Evolutionary conservation across 1,284 basidiomycete genomes (phyloP), one percentile per base, ranked within the genome.

Genomic region (Cutaneotrichosporon spelunceum): DNA sequence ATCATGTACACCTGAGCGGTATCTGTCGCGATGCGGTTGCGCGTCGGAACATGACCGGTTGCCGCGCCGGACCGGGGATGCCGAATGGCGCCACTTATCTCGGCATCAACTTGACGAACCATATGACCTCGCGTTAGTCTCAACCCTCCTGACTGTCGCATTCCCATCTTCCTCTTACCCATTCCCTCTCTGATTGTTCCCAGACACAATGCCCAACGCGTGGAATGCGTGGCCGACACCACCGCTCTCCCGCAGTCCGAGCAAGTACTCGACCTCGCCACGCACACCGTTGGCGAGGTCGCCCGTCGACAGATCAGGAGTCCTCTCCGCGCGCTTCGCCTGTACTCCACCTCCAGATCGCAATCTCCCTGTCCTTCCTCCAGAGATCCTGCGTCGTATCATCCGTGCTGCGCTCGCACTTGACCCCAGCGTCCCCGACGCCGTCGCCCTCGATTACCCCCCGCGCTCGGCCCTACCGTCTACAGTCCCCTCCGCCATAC

Each of bases 321-420:
- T 47, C 16, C 56, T 64, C 26, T 30, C 48, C 2, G 62, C 62
- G 24, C 55, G 62, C 27, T 44, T 59, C 23, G 42, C 47, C 45
- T 23, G 59, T 47, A 33, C 59, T 47, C 42, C 33, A 21, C 61
- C 13, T 29, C 58, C 26, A 11, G 27, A 50, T 50, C 39, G 50
- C 30, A 14, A 53, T 23, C 36, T 53, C 26, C 62, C 42, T 36
- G 23, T 55, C 16, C 63, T 66, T 7, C 65, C 65, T 2, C 60
- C 63, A 34, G 67, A 68, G 67, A 61, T 75, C 34, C 47, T 70
- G 14, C 64, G 71, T 7, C 65, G 69, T 3, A 71, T 75, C 64
- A 70, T 75, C 30, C 66, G 61, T n/a, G 67, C 66, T 11, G 65
- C 72, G 8, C 63, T 75, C 19, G 57, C 65, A 1, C 63, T 71